Evolutionary conservation across 352 stramenopile species (phyloP).

Genomic region (Phytopythium mirpurense): DNA sequence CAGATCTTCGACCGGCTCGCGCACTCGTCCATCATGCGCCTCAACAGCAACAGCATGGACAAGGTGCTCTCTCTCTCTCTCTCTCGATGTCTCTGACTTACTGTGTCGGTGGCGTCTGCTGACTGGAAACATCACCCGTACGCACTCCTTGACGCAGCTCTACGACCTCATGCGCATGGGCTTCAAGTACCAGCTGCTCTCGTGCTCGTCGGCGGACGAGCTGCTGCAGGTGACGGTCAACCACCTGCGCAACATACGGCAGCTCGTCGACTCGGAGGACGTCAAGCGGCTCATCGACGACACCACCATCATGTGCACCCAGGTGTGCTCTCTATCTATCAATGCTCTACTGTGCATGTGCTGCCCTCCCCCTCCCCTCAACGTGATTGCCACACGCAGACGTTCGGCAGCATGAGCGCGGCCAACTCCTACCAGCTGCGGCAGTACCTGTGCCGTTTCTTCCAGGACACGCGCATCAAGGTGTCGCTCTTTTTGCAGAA

Average conservation of each 20-base stretch:
- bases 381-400: too few species aligned
- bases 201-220: constrained; percentile 75
- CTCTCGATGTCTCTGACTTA: too few species aligned
- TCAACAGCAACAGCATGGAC: constrained; percentile 93
- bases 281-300: constrained; percentile 71
- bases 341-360: too few species aligned
- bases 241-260: constrained; percentile 72
- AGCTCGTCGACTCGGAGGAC: constrained; percentile 58
- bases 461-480: constrained; percentile 89
- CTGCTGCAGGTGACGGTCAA: constrained; percentile 89
- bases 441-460: constrained; percentile 86
- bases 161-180: constrained; percentile 95
- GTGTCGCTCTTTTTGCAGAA: constrained; percentile 90
- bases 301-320: constrained; percentile 69
- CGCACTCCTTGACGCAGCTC: constrained; percentile 39
- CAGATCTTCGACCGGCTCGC: constrained; percentile 91
- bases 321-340: too few species aligned
- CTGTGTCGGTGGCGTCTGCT: too few species aligned
- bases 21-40: constrained; percentile 92
- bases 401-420: constrained; percentile 56
- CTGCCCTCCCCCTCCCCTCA: too few species aligned
- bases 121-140: too few species aligned
- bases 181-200: constrained; percentile 92
- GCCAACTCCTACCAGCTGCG: constrained; percentile 82
- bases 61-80: constrained; percentile 39